Evolutionary conservation across 106 monocot species (phyloP).

Genomic region (Acanthochlamys bracteata): DNA sequence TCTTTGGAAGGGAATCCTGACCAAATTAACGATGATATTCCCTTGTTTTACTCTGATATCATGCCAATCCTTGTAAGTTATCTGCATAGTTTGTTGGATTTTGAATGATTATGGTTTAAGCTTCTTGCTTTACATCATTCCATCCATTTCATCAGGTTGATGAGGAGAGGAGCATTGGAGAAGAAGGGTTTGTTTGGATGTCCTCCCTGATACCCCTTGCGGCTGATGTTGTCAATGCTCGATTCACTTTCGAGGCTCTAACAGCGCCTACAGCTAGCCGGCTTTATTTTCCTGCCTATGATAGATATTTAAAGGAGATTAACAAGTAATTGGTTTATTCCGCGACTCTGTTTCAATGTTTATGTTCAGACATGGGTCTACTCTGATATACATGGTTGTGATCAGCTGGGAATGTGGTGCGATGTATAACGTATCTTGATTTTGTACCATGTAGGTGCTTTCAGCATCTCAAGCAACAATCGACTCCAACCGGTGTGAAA

Average conservation of each 20-base stretch:
- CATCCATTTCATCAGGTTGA: slow-evolving; percentile 39
- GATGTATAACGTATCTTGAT: background rate
- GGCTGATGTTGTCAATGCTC: slow-evolving; percentile 63
- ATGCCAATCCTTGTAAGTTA: slow-evolving; percentile 87
- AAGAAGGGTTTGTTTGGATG: slow-evolving; percentile 83
- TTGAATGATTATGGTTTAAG: background rate
- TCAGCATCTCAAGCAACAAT: slow-evolving; percentile 43
- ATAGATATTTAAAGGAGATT: slow-evolving; percentile 79
- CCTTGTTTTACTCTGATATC: slow-evolving; percentile 87
- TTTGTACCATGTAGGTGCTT: slow-evolving; percentile 30
- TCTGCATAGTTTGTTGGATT: background rate
- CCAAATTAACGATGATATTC: slow-evolving; percentile 54
- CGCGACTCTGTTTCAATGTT: background rate
- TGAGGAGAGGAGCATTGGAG: slow-evolving; percentile 62
- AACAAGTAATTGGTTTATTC: slow-evolving; percentile 37
- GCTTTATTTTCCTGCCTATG: slow-evolving; percentile 86
- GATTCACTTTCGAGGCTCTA: slow-evolving; percentile 76
- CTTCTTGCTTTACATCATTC: background rate
- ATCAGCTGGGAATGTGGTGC: background rate
- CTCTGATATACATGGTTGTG: no score
- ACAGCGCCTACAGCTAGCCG: slow-evolving; percentile 47
- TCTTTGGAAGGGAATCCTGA: slow-evolving; percentile 26
- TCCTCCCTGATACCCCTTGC: slow-evolving; percentile 55
- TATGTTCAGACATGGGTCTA: background rate
- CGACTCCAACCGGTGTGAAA: slow-evolving; percentile 53